Conservation (phyloP, 2,329 filamentous ascomycete species). For the Pseudohalonectria lignicola region DNA sequence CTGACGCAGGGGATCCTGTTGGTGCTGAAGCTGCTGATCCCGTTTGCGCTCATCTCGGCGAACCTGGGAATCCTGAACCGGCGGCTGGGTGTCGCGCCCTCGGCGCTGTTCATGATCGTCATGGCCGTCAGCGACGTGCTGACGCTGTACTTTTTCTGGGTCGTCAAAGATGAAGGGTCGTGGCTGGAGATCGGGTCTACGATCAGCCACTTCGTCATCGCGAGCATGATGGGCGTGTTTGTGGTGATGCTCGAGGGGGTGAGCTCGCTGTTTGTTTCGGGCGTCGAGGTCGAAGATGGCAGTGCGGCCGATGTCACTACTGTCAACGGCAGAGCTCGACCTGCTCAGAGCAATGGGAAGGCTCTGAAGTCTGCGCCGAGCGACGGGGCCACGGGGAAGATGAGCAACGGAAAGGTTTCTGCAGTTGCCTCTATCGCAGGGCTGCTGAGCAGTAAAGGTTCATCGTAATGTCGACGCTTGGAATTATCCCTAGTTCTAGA, state of each 20-base stretch:
- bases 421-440: no score
- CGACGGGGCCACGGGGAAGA: no score
- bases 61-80: constrained; percentile 91
- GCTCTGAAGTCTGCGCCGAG: no score
- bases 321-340: no score
- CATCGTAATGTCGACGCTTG: no score
- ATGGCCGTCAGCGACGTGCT: constrained; percentile 85
- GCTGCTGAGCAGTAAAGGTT: no score
- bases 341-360: no score
- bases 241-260: constrained; percentile 79
- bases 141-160: constrained; percentile 95
- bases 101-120: constrained; percentile 85
- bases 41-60: constrained; percentile 84
- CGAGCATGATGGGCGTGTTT: constrained; percentile 80
- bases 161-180: constrained; percentile 89
- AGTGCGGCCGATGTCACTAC: no score
- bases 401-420: no score
- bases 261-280: constrained; percentile 71
- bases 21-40: constrained; percentile 81
- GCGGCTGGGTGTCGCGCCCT: constrained; percentile 71
- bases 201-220: constrained; percentile 92
- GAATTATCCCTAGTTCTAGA: no score
- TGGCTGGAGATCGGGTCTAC: constrained; percentile 98
- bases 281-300: constrained; percentile 53
- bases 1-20: constrained; percentile 84